A percentile compares a stretch with the other conserved stretches of the same genome.
Evolutionary conservation across 306 rosid genomes (phyloP).

Genomic region (Cucurbita maxima): DNA sequence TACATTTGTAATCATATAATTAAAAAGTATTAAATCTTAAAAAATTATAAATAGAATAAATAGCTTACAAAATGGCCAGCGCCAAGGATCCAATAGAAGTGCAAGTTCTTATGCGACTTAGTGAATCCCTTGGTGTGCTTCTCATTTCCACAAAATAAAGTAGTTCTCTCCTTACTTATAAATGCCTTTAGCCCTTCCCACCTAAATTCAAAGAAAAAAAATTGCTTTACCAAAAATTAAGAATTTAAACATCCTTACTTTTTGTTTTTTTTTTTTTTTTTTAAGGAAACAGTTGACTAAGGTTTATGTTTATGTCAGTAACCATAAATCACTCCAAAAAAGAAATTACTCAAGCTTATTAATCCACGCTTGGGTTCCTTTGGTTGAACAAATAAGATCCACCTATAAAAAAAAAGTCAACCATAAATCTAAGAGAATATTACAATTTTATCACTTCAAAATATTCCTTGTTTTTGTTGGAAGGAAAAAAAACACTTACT

Average conservation of each 20-base stretch:
- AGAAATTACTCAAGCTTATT: slow-evolving; percentile 47
- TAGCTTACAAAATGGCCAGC: slow-evolving; percentile 94
- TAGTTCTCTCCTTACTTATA: slow-evolving; percentile 34
- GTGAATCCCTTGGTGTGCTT: slow-evolving; percentile 42
- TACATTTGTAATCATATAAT: slow-evolving; percentile 1
- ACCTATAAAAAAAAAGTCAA: too few species aligned
- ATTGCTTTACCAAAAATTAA: neutral
- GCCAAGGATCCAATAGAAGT: slow-evolving; percentile 88
- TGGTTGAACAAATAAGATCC: slow-evolving; percentile 81
- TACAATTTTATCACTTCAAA: too few species aligned
- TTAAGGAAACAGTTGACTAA: too few species aligned
- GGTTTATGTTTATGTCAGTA: too few species aligned
- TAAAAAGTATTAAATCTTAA: neutral
- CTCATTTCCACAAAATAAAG: slow-evolving; percentile 39
- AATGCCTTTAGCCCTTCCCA: slow-evolving; percentile 64
- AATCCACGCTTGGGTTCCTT: slow-evolving; percentile 81
- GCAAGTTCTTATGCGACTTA: slow-evolving; percentile 36
- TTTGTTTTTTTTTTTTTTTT: too few species aligned
- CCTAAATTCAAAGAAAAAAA: slow-evolving; percentile 10
- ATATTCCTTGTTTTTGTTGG: neutral
- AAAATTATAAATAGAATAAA: neutral
- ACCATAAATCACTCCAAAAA: neutral
- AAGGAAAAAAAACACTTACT: slow-evolving; percentile 16
- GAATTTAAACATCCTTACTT: too few species aligned
- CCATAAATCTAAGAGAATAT: too few species aligned